These are phyloP conservation scores for Sherardia arvensis DNA, from an alignment of 257 asterid genomes.

Conservation along the genomic window DNA sequence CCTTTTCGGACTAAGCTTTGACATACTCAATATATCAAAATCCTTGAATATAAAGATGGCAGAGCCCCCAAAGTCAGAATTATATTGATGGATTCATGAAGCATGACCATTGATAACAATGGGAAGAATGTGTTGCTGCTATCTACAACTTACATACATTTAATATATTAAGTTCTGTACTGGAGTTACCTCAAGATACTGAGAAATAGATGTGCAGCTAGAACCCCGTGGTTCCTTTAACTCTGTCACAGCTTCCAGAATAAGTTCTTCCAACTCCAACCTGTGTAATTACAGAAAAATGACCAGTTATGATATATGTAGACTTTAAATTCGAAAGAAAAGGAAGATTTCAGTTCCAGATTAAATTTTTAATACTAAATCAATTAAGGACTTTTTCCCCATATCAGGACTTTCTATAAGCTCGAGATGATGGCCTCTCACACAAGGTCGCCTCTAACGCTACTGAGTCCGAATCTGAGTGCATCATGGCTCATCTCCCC, in stretches of 20 bases:
- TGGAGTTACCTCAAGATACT: conserved; percentile 63
- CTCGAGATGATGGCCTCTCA: no score
- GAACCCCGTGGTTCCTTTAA: conserved; percentile 96
- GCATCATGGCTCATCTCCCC: no score
- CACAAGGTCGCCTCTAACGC: no score
- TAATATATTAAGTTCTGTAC: background rate
- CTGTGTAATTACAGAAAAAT: conserved; percentile 30
- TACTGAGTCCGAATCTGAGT: no score
- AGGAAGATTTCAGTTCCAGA: background rate
- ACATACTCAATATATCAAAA: background rate
- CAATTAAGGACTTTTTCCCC: background rate
- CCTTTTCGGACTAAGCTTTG: background rate
- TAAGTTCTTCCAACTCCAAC: conserved; percentile 66
- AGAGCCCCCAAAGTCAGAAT: background rate
- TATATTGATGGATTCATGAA: background rate
- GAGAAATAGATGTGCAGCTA: conserved; percentile 47
- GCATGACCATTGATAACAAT: background rate
- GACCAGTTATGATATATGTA: conserved; percentile 1
- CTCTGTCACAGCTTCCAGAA: conserved; percentile 75
- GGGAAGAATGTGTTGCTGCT: background rate
- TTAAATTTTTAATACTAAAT: background rate
- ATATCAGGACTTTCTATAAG: no score
- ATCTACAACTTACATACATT: background rate
- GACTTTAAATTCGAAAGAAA: background rate
- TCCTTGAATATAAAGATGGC: background rate